Base-by-base conservation (phyloP, 192 early-diverging fungal species). In the Entomortierella lignicola region DNA sequence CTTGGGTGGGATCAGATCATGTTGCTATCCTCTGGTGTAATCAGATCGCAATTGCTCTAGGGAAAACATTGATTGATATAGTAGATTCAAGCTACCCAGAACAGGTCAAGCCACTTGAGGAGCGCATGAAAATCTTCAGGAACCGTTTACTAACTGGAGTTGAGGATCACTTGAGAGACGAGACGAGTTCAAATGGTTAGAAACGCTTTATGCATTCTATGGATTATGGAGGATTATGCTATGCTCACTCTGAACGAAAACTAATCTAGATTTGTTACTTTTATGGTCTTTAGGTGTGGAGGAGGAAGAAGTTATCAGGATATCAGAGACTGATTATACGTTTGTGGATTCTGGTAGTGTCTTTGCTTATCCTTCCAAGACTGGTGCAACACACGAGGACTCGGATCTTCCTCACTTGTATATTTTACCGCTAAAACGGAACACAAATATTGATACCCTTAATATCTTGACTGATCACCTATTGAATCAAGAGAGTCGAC, bases 1-100 rank as follows among this genome's bases (percentile, higher is more conserved):
- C 97, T 12, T 99, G 97, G 97, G 90, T 91, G 26, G 89, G 92
- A 23, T 86, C 90, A 50, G 95, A 96, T 72, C 97, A 99, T 79
- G 88, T 92, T 60, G 89, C 89, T 32, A 92, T 96, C 31, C 72
- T 99, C 59, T 97, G 95, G 94, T 99, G 98, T 56, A 93, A 93
- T 65, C 98, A 99, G 83, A 84, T 98, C 60, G 88, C 89, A 15
- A 81, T 84, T 17, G 88, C 90, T 43, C 70, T 95, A 31, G 85
- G 89, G 10, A 69, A 69, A 6, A 80, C 89, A 42, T 60, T 94
- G 82, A 66, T 91, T 17, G 83, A 83, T 29, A 81, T 92, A 60
- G 89, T 92, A 42, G 91, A 95, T 69, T 83, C 85, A 5, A 85
- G 87, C 21, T 84, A 77, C 47, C 81, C 85, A 3, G 72, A 84